A percentile compares a stretch with the other conserved stretches of the same genome.
Conservation (phyloP, 345 rosid species). For the rapeseed (Brassica napus) region DNA sequence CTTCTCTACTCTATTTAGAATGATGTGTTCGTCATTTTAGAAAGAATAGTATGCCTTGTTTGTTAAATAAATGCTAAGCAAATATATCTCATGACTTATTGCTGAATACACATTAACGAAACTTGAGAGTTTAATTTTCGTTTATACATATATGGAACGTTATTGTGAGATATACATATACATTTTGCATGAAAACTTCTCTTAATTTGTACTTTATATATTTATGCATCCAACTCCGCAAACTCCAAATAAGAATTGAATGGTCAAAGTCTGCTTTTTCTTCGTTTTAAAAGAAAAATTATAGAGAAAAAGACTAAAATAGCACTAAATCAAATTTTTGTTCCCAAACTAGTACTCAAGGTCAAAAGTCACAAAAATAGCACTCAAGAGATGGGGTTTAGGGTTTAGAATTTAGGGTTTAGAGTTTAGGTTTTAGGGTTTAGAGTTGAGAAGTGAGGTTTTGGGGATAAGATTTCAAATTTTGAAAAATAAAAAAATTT, state of each 20-base stretch:
- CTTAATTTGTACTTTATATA: neutral
- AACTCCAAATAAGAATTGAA: slow-evolving; percentile 11
- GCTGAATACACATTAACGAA: slow-evolving; percentile 1
- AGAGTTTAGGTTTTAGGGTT: too few species aligned
- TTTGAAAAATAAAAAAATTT: too few species aligned
- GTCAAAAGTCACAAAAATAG: too few species aligned
- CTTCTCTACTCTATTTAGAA: neutral
- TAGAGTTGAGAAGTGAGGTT: too few species aligned
- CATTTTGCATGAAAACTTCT: slow-evolving; percentile 15
- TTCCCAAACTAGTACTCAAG: too few species aligned
- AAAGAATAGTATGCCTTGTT: neutral
- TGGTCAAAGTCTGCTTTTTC: slow-evolving; percentile 29
- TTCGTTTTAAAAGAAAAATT: neutral
- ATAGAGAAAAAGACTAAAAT: too few species aligned
- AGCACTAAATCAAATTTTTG: too few species aligned
- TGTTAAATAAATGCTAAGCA: neutral
- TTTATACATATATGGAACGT: neutral
- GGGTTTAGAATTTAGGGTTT: too few species aligned
- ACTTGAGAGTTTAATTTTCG: neutral
- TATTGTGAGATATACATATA: neutral
- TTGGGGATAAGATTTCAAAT: too few species aligned
- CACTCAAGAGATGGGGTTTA: too few species aligned
- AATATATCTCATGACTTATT: too few species aligned
- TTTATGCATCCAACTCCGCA: neutral
- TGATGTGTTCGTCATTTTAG: neutral